A percentile compares a stretch with the other conserved stretches of the same genome.
These are phyloP conservation scores for Beauveria caledonica DNA, from an alignment of 2,329 filamentous ascomycete species.

Conservation along the genomic window DNA sequence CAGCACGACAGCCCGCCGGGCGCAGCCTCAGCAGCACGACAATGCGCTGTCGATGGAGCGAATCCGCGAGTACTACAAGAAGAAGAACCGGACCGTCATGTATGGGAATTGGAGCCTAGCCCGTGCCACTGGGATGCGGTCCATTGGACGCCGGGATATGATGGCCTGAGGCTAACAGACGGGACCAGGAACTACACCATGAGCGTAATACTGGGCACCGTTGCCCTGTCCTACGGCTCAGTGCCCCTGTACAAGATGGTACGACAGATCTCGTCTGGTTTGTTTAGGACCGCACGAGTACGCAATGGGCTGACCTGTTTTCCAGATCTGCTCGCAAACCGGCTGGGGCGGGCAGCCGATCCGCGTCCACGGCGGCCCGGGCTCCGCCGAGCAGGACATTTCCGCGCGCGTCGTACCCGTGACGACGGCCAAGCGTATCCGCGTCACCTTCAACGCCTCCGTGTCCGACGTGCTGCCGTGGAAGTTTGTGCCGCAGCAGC, in stretches of 20 bases:
- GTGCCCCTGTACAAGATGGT: slow-evolving; percentile 87
- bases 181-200: slow-evolving; percentile 59
- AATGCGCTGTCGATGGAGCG: slow-evolving; percentile 47
- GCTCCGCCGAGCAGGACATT: slow-evolving; percentile 49
- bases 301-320: neutral
- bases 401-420: slow-evolving; percentile 74
- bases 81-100: slow-evolving; percentile 57
- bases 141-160: neutral
- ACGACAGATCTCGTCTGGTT: slow-evolving; percentile 13
- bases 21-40: slow-evolving; percentile 18
- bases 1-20: slow-evolving; percentile 19
- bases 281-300: neutral
- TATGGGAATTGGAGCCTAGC: slow-evolving; percentile 16
- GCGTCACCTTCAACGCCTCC: slow-evolving; percentile 91
- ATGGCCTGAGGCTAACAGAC: neutral
- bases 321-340: slow-evolving; percentile 71
- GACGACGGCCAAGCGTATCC: slow-evolving; percentile 71
- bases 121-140: neutral
- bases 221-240: slow-evolving; percentile 73
- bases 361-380: slow-evolving; percentile 57
- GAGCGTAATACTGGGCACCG: slow-evolving; percentile 70
- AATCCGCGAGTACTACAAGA: slow-evolving; percentile 54
- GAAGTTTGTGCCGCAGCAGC: slow-evolving; percentile 96
- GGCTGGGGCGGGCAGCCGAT: slow-evolving; percentile 92
- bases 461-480: slow-evolving; percentile 93